A percentile compares a stretch with the other conserved stretches of the same genome.
Conservation (phyloP, 1,284 basidiomycete species). For the Anthracocystis walkeri region DNA sequence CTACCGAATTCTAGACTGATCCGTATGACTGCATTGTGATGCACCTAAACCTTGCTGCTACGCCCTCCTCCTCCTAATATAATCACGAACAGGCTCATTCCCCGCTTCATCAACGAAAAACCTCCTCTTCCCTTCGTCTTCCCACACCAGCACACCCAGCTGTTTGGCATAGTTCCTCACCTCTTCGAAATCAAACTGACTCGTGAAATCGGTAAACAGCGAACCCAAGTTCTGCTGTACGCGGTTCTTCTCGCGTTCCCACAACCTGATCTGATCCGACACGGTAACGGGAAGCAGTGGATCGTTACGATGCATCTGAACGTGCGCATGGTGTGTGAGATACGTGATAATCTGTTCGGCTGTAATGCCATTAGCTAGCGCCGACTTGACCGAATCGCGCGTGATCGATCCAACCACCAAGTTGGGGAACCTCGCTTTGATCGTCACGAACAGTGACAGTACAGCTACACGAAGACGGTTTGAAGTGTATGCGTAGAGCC, state of each 20-base stretch:
- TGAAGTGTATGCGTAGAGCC: slow-evolving; percentile 96
- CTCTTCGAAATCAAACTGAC: slow-evolving; percentile 85
- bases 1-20: no score
- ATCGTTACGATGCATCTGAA: slow-evolving; percentile 95
- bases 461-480: slow-evolving; percentile 97
- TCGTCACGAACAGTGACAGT: slow-evolving; percentile 89
- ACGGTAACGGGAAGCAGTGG: slow-evolving; percentile 93
- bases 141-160: slow-evolving; percentile 81
- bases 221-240: slow-evolving; percentile 73
- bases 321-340: slow-evolving; percentile 91
- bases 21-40: background rate
- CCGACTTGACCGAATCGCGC: slow-evolving; percentile 92
- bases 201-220: slow-evolving; percentile 87
- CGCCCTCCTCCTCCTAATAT: slow-evolving; percentile 53
- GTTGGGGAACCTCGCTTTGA: slow-evolving; percentile 95
- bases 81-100: slow-evolving; percentile 57
- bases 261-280: slow-evolving; percentile 96
- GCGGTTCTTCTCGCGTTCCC: slow-evolving; percentile 96
- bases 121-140: slow-evolving; percentile 79
- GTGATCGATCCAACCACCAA: slow-evolving; percentile 94
- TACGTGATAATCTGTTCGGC: slow-evolving; percentile 98
- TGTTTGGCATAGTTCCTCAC: slow-evolving; percentile 87
- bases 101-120: slow-evolving; percentile 87
- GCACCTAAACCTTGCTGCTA: background rate
- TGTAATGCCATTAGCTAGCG: slow-evolving; percentile 92